These are phyloP conservation scores for Phytopythium helicoides DNA, from an alignment of 352 stramenopile species.

Conservation along the genomic window DNA sequence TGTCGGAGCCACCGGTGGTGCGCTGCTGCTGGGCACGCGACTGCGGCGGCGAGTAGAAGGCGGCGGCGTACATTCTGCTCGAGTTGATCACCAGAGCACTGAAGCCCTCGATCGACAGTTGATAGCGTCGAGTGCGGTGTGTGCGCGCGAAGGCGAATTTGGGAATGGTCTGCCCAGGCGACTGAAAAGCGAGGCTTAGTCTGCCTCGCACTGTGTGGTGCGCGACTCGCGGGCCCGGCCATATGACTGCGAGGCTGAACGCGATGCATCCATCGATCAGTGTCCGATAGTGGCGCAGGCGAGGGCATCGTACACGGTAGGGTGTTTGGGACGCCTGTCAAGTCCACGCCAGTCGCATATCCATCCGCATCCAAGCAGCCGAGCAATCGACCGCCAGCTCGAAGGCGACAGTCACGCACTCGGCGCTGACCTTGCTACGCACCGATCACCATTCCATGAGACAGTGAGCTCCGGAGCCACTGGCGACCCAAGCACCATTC, in stretches of 20 bases:
- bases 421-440: neutral
- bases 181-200: neutral
- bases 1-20: neutral
- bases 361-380: neutral
- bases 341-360: slow-evolving; percentile 4
- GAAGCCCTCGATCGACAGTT: slow-evolving; percentile 1
- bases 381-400: neutral
- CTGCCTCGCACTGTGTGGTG: neutral
- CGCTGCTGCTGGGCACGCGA: slow-evolving; percentile 3
- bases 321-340: neutral
- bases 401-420: neutral
- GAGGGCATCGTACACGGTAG: no score
- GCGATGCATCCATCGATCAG: slow-evolving; percentile 8
- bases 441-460: slow-evolving; percentile 2
- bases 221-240: neutral
- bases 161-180: neutral
- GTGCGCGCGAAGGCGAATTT: slow-evolving; percentile 2
- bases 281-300: no score
- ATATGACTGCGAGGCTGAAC: slow-evolving; percentile 5
- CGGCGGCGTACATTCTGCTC: slow-evolving; percentile 3
- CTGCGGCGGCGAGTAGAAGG: slow-evolving; percentile 4
- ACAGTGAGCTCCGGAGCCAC: slow-evolving; percentile 7
- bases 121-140: neutral
- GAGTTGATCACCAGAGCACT: neutral
- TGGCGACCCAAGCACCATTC: slow-evolving; percentile 4